A percentile compares a stretch with the other conserved stretches of the same genome.
Evolutionary conservation across 2,329 filamentous ascomycete species (phyloP).

Genomic region (Aspergillus arachidicola): DNA sequence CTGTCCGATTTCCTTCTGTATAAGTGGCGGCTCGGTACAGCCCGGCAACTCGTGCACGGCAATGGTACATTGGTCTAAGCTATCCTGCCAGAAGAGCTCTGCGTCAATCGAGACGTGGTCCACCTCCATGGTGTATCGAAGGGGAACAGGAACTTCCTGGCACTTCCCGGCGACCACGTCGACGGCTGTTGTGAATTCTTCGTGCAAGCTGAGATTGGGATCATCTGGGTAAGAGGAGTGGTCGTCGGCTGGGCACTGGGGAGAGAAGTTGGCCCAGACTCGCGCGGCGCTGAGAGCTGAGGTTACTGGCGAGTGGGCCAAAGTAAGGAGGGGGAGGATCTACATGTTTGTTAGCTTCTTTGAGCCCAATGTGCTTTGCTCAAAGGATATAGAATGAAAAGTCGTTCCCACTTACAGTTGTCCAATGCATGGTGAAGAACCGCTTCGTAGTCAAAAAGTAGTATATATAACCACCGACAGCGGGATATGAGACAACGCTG

Average conservation of each 20-base stretch:
- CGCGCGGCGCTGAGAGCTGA: constrained; percentile 28
- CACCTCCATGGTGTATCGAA: constrained; percentile 26
- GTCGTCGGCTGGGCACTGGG: constrained; percentile 25
- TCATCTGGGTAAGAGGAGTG: not conserved
- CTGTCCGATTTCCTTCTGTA: constrained; percentile 23
- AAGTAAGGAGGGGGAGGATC: constrained; percentile 22
- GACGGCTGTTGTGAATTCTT: constrained; percentile 24
- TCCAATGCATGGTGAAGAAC: constrained; percentile 8
- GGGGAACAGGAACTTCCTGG: constrained; percentile 29
- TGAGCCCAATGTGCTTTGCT: constrained; percentile 47
- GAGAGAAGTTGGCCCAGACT: constrained; percentile 35
- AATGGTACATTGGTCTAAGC: constrained; percentile 31
- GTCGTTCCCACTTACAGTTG: constrained; percentile 6
- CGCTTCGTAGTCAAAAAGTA: not conserved
- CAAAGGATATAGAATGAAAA: not conserved
- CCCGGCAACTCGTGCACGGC: constrained; percentile 36
- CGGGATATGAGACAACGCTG: not conserved
- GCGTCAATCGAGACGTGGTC: constrained; percentile 31
- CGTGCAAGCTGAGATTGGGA: constrained; percentile 6
- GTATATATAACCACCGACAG: not conserved
- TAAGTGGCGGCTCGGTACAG: constrained; percentile 32
- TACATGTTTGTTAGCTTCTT: constrained; percentile 37
- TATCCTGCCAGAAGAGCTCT: constrained; percentile 22
- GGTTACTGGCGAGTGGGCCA: constrained; percentile 22
- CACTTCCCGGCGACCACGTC: constrained; percentile 28